A percentile compares a stretch with the other conserved stretches of the same genome.
Evolutionary conservation across 1,139 yeast genomes (phyloP).

Genomic region (Candida freyschussii): DNA sequence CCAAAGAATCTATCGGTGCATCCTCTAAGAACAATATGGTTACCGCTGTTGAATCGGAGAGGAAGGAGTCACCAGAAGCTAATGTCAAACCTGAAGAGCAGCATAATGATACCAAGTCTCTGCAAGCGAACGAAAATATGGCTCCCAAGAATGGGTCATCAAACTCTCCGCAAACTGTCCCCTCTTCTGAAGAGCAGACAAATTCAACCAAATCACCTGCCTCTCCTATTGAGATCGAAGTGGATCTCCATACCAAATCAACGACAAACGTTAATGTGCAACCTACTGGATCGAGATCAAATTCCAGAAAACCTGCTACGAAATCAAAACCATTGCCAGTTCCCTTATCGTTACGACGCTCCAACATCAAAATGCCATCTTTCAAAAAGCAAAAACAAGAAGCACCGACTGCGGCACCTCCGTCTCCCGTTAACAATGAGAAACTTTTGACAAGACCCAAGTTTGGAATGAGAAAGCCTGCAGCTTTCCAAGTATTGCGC

Average conservation of each 20-base stretch:
- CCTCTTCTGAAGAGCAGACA: too few species aligned
- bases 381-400: constrained; percentile 6
- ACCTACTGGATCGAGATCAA: too few species aligned
- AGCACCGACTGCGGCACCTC: background rate
- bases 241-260: too few species aligned
- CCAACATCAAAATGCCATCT: constrained; percentile 14
- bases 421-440: constrained; percentile 3
- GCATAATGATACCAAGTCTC: too few species aligned
- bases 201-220: background rate
- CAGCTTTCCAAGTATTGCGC: constrained; percentile 33
- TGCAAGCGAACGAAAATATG: constrained; percentile 1
- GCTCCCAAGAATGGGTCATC: too few species aligned
- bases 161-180: too few species aligned
- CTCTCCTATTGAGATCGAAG: too few species aligned
- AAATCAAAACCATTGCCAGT: constrained; percentile 2
- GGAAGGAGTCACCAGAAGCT: background rate
- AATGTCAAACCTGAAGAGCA: too few species aligned
- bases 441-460: constrained; percentile 21
- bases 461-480: constrained; percentile 22
- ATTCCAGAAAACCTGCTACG: too few species aligned
- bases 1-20: background rate
- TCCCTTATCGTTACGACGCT: constrained; percentile 6
- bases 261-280: too few species aligned
- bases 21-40: background rate
- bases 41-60: background rate